These are phyloP conservation scores for Aspergillus floridensis DNA, from an alignment of 2,329 filamentous ascomycete genomes.

Conservation along the genomic window DNA sequence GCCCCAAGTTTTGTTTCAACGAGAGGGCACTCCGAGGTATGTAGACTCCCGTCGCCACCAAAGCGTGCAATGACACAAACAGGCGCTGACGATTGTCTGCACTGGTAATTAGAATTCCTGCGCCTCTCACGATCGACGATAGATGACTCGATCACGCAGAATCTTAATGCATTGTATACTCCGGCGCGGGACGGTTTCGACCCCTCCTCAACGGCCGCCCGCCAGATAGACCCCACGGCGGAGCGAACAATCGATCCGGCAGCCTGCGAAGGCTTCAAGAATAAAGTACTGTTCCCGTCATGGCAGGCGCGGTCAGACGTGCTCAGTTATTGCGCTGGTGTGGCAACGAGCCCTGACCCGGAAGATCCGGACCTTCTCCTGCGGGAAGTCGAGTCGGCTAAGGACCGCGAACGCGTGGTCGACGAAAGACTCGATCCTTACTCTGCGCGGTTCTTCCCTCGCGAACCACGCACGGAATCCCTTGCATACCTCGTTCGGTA, in stretches of 20 bases:
- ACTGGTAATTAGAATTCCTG: slow-evolving; percentile 69
- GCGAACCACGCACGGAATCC: slow-evolving; percentile 74
- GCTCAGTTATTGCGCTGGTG: slow-evolving; percentile 81
- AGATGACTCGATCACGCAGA: slow-evolving; percentile 91
- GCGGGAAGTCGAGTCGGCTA: slow-evolving; percentile 67
- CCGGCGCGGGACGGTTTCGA: slow-evolving; percentile 73
- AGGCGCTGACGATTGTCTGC: slow-evolving; percentile 13
- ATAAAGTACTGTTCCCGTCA: slow-evolving; percentile 76
- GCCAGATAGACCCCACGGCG: slow-evolving; percentile 51
- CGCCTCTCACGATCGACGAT: slow-evolving; percentile 78
- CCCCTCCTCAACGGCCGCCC: slow-evolving; percentile 69
- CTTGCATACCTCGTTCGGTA: slow-evolving; percentile 68
- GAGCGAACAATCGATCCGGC: slow-evolving; percentile 56
- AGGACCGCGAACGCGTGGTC: slow-evolving; percentile 69
- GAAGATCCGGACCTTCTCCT: slow-evolving; percentile 75
- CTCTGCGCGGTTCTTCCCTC: slow-evolving; percentile 72
- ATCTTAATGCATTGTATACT: slow-evolving; percentile 83
- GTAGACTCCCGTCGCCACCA: slow-evolving; percentile 16
- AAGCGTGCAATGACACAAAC: background rate
- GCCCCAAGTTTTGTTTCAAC: slow-evolving; percentile 76
- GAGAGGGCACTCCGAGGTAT: slow-evolving; percentile 66
- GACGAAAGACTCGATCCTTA: slow-evolving; percentile 88
- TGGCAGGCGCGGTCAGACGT: slow-evolving; percentile 84
- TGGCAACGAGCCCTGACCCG: slow-evolving; percentile 83
- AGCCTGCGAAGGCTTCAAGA: slow-evolving; percentile 70